Percentiles rank a stretch among this genome's conserved stretches.
Evolutionary conservation across 1,284 basidiomycete species (phyloP).

Genomic region (Takashimella tepidaria): DNA sequence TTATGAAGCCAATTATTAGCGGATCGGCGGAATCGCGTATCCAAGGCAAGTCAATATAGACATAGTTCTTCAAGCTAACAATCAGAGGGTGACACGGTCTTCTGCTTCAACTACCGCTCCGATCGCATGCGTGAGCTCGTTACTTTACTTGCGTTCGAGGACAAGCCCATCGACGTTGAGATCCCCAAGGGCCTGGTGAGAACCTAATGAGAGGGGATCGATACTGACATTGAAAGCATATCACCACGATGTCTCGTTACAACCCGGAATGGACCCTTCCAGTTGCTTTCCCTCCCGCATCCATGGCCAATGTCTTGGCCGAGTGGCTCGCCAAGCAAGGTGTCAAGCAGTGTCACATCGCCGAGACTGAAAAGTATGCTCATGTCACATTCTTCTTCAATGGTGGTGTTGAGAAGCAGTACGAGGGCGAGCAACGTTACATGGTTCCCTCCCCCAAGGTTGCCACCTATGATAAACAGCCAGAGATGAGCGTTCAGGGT

Average conservation of each 20-base stretch:
- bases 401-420: constrained; percentile 87
- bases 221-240: constrained; percentile 53
- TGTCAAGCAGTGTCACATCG: constrained; percentile 77
- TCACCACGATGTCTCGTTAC: constrained; percentile 90
- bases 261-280: constrained; percentile 80
- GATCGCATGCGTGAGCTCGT: constrained; percentile 87
- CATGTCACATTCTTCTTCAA: constrained; percentile 97
- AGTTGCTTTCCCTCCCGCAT: constrained; percentile 80
- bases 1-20: constrained; percentile 85
- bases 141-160: constrained; percentile 65
- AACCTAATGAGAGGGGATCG: constrained; percentile 1
- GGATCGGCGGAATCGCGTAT: constrained; percentile 71
- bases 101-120: constrained; percentile 93
- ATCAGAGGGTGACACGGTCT: constrained; percentile 66
- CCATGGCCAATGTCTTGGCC: constrained; percentile 84
- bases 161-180: constrained; percentile 73
- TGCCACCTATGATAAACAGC: constrained; percentile 80
- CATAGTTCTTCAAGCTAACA: constrained; percentile 41
- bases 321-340: constrained; percentile 77
- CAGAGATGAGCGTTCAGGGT: constrained; percentile 75
- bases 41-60: constrained; percentile 55
- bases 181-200: constrained; percentile 75
- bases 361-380: constrained; percentile 91
- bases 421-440: constrained; percentile 70
- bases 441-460: constrained; percentile 87